Evolutionary conservation across 1,284 basidiomycete genomes (phyloP).

Genomic region (Kalmanozyma brasiliensis): DNA sequence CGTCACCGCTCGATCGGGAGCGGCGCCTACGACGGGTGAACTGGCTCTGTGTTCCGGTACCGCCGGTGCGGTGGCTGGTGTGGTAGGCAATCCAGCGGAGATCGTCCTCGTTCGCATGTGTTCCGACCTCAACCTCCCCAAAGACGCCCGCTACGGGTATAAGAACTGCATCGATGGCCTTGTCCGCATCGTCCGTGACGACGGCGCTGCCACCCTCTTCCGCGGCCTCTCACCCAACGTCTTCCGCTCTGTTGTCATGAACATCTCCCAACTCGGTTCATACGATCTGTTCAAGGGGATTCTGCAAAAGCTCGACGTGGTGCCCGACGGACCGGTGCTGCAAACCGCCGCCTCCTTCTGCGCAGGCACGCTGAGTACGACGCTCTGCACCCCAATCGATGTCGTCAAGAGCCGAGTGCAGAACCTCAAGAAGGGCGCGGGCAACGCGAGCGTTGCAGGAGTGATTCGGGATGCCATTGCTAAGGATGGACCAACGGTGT

Average conservation of each 20-base stretch:
- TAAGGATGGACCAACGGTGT: conserved; percentile 70
- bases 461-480: conserved; percentile 58
- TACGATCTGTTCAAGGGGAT: conserved; percentile 72
- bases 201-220: conserved; percentile 70
- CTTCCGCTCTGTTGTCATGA: conserved; percentile 72
- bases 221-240: conserved; percentile 71
- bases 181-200: conserved; percentile 70
- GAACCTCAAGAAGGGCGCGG: conserved; percentile 67
- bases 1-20: conserved; percentile 21
- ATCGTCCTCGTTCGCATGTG: conserved; percentile 70
- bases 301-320: conserved; percentile 64
- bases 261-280: conserved; percentile 67
- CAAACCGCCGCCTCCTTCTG: conserved; percentile 47
- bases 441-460: conserved; percentile 31
- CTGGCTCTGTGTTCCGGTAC: conserved; percentile 59
- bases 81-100: conserved; percentile 71
- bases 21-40: conserved; percentile 23
- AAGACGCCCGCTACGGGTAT: conserved; percentile 64
- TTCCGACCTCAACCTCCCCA: conserved; percentile 66
- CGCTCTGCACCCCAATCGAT: conserved; percentile 61
- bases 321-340: conserved; percentile 69
- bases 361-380: conserved; percentile 72
- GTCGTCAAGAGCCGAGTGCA: conserved; percentile 50
- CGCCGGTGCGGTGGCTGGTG: conserved; percentile 61
- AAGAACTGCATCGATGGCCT: conserved; percentile 70